A percentile compares a stretch with the other conserved stretches of the same genome.
Conservation (phyloP, 1,139 yeast genomes). For the Diutina rugosa region DNA sequence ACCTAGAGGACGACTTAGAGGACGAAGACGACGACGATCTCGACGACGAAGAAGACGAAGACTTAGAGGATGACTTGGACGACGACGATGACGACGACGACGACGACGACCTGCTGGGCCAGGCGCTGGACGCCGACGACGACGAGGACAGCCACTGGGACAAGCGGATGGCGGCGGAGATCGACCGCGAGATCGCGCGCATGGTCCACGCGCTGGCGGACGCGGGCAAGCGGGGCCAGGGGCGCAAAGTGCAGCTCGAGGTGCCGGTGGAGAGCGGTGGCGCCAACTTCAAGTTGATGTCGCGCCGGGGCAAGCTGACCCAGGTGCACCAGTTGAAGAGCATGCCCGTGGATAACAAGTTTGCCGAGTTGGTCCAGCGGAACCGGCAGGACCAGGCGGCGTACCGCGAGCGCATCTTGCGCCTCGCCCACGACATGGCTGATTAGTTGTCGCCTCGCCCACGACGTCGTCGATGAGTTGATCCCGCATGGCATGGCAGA, state of each 20-base stretch:
- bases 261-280: constrained; percentile 5
- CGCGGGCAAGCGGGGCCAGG: constrained; percentile 5
- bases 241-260: constrained; percentile 13
- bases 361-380: constrained; percentile 27
- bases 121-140: constrained; percentile 6
- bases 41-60: constrained; percentile 8
- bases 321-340: constrained; percentile 25
- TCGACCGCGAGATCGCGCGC: constrained; percentile 41
- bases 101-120: constrained; percentile 3
- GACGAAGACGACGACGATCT: constrained; percentile 5
- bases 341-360: constrained; percentile 34
- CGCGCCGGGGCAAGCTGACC: constrained; percentile 27
- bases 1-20: constrained; percentile 5
- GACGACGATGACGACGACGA: constrained; percentile 9
- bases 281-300: constrained; percentile 38
- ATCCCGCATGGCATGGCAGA: too few species aligned
- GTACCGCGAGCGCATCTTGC: constrained; percentile 29
- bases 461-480: too few species aligned
- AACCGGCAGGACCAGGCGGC: constrained; percentile 20
- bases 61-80: constrained; percentile 9
- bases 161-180: constrained; percentile 30
- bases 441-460: background rate
- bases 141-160: constrained; percentile 22
- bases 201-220: constrained; percentile 17
- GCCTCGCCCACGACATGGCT: constrained; percentile 11